Base-by-base conservation (phyloP, 768 basidiomycete genomes). In the Russula ochroleuca region DNA sequence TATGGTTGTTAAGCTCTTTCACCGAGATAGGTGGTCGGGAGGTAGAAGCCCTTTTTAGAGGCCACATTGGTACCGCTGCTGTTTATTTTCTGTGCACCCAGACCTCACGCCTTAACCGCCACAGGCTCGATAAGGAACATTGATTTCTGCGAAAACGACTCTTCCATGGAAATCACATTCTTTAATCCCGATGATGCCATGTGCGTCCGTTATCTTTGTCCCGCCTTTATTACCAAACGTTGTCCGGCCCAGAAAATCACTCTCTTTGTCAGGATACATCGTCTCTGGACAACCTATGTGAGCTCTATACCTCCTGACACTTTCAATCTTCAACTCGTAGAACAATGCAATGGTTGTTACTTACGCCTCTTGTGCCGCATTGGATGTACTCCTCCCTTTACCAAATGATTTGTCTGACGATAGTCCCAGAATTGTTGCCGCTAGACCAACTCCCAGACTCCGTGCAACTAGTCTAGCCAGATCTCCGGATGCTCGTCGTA, bases 211-310 rank as follows among this genome's bases (percentile, higher is more conserved):
- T 52, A 50, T 28, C 40, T 57, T 57, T 48, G 50, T 37, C 45
- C 66, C 64, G 53, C 45, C 49, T 51, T 57, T 51, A 25, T 61
- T 33, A 28, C 25, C 57, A 31, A 47, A 11, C n/a, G 21, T 52
- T 38, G 8, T 21, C 52, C n/a, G 23, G 1, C 40, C 21, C 45
- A 89, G 87, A 61, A 87, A 87, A 73, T 83, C 86, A 1, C 68
- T 88, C 57, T 83, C 83, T 68, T 83, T 88, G 84, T 81, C 82
- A 31, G 83, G 85, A 49, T 86, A 85, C 70, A 80, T 75, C 23
- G 73, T 87, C 21, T 77, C 78, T 28, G 85, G 84, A 37, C 74
- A 76, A 37, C 76, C 80, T 35, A 74, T 85, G 88, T 87, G 72
- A 74, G 85, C 78, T 28, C 23, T 53, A 7, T n/a, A 11, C 15